phyloP scores from a whole-genome alignment of 2,329 filamentous ascomycete genomes.

The Onygenales sp. region DNA sequence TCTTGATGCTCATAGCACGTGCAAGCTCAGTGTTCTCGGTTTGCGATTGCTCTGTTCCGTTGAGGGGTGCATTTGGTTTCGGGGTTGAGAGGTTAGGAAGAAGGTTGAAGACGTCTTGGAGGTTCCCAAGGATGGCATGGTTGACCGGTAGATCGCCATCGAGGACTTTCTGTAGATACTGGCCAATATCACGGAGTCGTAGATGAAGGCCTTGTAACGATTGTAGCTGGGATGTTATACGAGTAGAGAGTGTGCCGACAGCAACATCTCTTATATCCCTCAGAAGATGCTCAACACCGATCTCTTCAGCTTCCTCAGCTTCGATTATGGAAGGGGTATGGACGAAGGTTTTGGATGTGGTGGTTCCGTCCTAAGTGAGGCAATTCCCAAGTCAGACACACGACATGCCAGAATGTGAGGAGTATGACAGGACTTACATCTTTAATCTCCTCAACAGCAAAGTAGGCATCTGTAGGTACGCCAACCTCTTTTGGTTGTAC shows the following conservation, averaged over 20 bases:
- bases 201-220: constrained; percentile 93
- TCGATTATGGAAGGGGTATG: constrained; percentile 98
- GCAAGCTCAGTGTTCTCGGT: constrained; percentile 73
- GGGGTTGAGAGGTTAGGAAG: constrained; percentile 91
- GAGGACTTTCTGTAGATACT: constrained; percentile 92
- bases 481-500: constrained; percentile 97
- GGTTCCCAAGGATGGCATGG: constrained; percentile 90
- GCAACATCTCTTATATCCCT: constrained; percentile 97
- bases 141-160: constrained; percentile 90
- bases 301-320: constrained; percentile 97
- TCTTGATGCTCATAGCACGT: constrained; percentile 98
- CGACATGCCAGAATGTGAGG: not conserved
- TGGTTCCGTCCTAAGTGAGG: constrained; percentile 72
- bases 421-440: constrained; percentile 55
- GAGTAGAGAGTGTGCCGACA: constrained; percentile 89
- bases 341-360: constrained; percentile 93
- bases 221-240: constrained; percentile 95
- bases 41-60: constrained; percentile 47
- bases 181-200: constrained; percentile 86
- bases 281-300: constrained; percentile 94
- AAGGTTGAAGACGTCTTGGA: constrained; percentile 99
- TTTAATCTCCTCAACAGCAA: constrained; percentile 98
- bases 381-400: constrained; percentile 3
- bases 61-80: constrained; percentile 48
- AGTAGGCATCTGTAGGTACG: constrained; percentile 96